Base-by-base conservation (phyloP, 1,284 basidiomycete species). In the Papiliotrema terrestris region DNA sequence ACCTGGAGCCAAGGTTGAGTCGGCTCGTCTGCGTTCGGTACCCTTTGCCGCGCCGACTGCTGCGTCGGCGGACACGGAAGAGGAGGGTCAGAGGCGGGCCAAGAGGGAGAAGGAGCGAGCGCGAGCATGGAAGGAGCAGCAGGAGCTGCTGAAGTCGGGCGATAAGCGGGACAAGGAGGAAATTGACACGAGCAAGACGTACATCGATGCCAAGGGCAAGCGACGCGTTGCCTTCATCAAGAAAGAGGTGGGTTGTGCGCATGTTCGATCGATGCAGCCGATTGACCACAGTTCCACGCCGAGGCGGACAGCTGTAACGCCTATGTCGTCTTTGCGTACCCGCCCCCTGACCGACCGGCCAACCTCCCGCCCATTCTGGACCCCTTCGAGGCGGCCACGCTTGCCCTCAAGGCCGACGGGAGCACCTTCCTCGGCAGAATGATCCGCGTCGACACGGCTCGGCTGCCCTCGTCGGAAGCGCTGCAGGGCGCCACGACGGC, bases 161-260 rank as follows among this genome's bases (percentile, higher is more conserved):
- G 71, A 75, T 51, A 73, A 74, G 52, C 71, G 79, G 77, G 60
- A 67, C 46, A 59, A 62, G 32, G 68, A 68, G 43, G 72, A 71
- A 41, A 61, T 59, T 19, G 71, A 74, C 47, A 63, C 63, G 41
- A 63, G 65, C 15, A 76, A 78, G 63, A 67, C 66, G 35, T 91
- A 83, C 71, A 82, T 96, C 51, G 90, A 84, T 19, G 81, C 89
- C 0, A 83, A 83, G 54, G 89, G 97, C 74, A 98, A 97, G 80
- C 90, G 95, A 76, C 89, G 88, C 66, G 86, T 98, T 39, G 91
- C 93, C 0, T 96, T 92, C 72, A 96, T 98, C 75, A 91, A 92
- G 69, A 86, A 87, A 56, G 89, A 94, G 23, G 74, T 77, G 59
- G 68, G 73, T 69, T 17, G 57, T 13, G 1, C 15, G 17, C 36